Evolutionary conservation across 208 protist genomes (phyloP).

Genomic region (Leishmania lainsoni): DNA sequence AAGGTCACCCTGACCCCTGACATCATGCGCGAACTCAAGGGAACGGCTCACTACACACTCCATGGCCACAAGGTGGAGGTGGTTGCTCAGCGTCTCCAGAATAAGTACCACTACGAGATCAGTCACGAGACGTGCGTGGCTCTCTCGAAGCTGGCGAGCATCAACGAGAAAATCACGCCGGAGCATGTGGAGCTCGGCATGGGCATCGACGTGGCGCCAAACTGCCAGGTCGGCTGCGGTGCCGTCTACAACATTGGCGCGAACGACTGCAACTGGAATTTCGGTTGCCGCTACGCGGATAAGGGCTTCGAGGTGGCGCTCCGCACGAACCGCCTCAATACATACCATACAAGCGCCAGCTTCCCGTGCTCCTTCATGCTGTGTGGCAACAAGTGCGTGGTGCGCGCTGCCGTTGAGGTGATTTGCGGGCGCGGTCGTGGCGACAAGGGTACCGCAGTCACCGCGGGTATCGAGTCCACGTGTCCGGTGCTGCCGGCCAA

Average conservation of each 20-base stretch:
- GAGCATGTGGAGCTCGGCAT: constrained; percentile 63
- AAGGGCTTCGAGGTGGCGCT: constrained; percentile 52
- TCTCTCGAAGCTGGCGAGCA: constrained; percentile 42
- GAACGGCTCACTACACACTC: constrained; percentile 43
- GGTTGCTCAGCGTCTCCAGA: constrained; percentile 33
- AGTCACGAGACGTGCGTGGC: constrained; percentile 45
- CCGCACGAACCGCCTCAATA: constrained; percentile 51
- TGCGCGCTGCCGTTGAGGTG: constrained; percentile 53
- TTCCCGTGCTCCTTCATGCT: constrained; percentile 40
- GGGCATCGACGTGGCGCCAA: constrained; percentile 48
- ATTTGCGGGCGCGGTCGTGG: constrained; percentile 35
- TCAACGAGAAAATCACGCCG: constrained; percentile 74
- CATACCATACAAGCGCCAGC: constrained; percentile 55
- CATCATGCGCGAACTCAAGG: constrained; percentile 36
- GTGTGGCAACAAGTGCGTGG: constrained; percentile 30
- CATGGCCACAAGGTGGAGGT: constrained; percentile 71
- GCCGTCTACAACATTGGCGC: constrained; percentile 51
- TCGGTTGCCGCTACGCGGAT: constrained; percentile 55
- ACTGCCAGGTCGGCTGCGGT: constrained; percentile 68
- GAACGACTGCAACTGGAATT: constrained; percentile 71
- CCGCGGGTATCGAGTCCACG: constrained; percentile 48
- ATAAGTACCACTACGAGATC: constrained; percentile 56
- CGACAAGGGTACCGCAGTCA: constrained; percentile 33
- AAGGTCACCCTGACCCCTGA: constrained; percentile 60
- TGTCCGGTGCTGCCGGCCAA: constrained; percentile 69